phyloP scores from a whole-genome alignment of 2,329 filamentous ascomycete species.

The Erysiphe pulchra region DNA sequence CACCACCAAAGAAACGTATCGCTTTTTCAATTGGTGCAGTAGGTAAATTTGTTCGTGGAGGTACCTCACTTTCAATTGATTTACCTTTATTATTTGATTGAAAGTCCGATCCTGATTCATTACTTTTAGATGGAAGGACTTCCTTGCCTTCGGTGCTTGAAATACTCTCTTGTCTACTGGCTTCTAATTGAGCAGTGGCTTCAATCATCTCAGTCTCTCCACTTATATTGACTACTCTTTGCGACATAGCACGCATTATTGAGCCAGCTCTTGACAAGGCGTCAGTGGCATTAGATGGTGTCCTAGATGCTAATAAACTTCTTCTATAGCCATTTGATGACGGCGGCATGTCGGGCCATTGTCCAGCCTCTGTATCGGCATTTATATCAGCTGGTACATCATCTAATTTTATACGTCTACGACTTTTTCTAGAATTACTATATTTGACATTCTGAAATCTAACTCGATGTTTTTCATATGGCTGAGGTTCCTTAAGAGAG shows the following conservation, averaged over 20 bases:
- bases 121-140: constrained; percentile 6
- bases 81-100: constrained; percentile 9
- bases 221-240: constrained; percentile 91
- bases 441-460: constrained; percentile 29
- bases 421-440: constrained; percentile 14
- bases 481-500: constrained; percentile 14
- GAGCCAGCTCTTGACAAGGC: constrained; percentile 46
- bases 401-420: constrained; percentile 24
- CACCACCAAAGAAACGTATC: constrained; percentile 7
- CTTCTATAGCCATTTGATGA: constrained; percentile 30
- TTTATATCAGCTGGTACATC: constrained; percentile 36
- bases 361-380: constrained; percentile 30
- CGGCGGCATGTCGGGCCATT: constrained; percentile 16
- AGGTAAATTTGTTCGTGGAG: constrained; percentile 5
- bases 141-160: constrained; percentile 1
- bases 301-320: constrained; percentile 22
- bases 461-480: constrained; percentile 19
- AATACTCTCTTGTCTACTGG: constrained; percentile 2
- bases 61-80: constrained; percentile 13
- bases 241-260: constrained; percentile 69
- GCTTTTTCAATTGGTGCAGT: constrained; percentile 12
- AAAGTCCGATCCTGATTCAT: constrained; percentile 7
- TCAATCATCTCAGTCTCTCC: constrained; percentile 73
- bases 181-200: constrained; percentile 20
- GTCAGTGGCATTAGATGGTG: constrained; percentile 35